Base-by-base conservation (phyloP, 805 yeast genomes). In the Pichia cabralensis region DNA sequence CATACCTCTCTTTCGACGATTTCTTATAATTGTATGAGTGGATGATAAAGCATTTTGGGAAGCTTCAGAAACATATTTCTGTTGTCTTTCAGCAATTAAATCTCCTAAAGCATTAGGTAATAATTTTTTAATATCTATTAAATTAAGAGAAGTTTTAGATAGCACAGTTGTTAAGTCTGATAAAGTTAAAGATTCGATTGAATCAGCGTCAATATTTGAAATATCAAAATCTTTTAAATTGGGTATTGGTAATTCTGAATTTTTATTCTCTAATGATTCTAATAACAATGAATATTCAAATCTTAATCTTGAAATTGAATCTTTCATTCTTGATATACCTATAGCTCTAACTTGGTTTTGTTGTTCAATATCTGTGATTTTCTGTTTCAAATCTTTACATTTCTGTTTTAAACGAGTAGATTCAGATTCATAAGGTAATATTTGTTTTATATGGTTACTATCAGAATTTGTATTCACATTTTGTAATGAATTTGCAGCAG, bases 251-350 rank as follows among this genome's bases (percentile, higher is more conserved):
- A 48, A 34, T 17, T 42, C 45, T 4, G 42, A 30, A 11, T 74
- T 66, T 36, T 74, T 64, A 8, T 65, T 65, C 46, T 88, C 96
- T 27, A 92, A 66, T 40, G 82, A 67, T 52, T 89, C 96, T 28
- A 88, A 60, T 21, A 92, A 60, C 10, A 89, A 62, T 2, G 88
- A 71, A 49, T 92, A 80, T 52, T 92, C 97, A 29, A 86, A 67
- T 38, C 95, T 71, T 30, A 84, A 64, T 43, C 96, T 64, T 46
- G 84, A 74, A 23, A 88, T 76, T 8, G 86, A 73, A 19, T 74
- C 67, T 43, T 82, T 74, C 10, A 94, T 77, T 46, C 95, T 72
- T 12, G 79, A 71, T 22, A 92, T 74, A 2, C 92, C 82, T 21
- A 85, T 59, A 1, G 86, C 70, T 35, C 85, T 73, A 7, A 75